These are phyloP conservation scores for Eucalyptus melliodora DNA, from an alignment of 345 rosid species.

Conservation along the genomic window DNA sequence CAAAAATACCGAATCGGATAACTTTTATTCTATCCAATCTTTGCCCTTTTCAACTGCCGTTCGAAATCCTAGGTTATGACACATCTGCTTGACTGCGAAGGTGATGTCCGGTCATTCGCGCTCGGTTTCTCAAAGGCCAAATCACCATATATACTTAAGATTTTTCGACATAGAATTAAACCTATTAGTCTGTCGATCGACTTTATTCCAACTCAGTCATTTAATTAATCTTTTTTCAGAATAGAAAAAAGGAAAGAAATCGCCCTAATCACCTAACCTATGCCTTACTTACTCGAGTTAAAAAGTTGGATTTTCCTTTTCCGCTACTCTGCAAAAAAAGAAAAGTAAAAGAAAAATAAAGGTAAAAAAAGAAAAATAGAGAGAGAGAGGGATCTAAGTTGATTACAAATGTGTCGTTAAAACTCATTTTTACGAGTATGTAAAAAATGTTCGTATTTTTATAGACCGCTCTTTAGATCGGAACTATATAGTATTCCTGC, in stretches of 20 bases:
- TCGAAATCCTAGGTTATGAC: neutral
- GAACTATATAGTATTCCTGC: neutral
- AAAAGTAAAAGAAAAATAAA: no score
- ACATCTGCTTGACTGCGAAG: neutral
- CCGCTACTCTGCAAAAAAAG: accelerated
- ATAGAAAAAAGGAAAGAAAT: neutral
- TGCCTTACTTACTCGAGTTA: neutral
- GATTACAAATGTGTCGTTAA: neutral
- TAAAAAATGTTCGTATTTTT: neutral
- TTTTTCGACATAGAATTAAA: accelerated
- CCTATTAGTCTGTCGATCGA: neutral
- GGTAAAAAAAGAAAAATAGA: accelerated
- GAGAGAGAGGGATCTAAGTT: neutral
- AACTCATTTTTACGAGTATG: neutral
- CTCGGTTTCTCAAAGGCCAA: neutral
- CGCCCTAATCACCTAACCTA: neutral
- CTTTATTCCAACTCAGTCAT: neutral
- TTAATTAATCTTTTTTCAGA: neutral
- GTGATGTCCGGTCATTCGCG: neutral
- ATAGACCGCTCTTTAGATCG: neutral
- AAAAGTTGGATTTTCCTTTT: neutral
- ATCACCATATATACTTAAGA: neutral
- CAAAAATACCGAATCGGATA: neutral
- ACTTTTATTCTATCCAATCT: neutral
- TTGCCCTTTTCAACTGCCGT: neutral